A percentile compares a stretch with the other conserved stretches of the same genome.
phyloP scores from a whole-genome alignment of 257 asterid species.

The Lycium ferocissimum region DNA sequence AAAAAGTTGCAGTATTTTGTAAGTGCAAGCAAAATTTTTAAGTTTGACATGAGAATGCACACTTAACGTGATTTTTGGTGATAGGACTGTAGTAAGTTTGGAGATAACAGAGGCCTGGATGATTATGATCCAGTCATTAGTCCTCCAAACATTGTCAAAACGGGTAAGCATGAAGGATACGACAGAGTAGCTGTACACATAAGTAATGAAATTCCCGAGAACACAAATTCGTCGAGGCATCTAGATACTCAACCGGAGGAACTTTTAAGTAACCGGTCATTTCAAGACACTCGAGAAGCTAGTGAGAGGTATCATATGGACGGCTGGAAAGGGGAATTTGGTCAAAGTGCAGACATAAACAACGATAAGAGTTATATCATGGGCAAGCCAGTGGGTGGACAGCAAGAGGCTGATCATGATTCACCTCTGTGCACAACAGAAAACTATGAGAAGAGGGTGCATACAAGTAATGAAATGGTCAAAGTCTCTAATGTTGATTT shows the following conservation, averaged over 20 bases:
- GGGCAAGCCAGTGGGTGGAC: slow-evolving; percentile 9
- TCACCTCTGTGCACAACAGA: slow-evolving; percentile 12
- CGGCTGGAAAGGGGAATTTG: neutral
- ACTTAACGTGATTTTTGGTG: neutral
- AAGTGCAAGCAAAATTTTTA: neutral
- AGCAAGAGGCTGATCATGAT: slow-evolving; percentile 9
- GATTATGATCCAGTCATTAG: slow-evolving; percentile 35
- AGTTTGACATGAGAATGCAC: slow-evolving; percentile 2
- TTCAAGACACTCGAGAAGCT: slow-evolving; percentile 39
- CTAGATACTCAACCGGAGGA: slow-evolving; percentile 36
- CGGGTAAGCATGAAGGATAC: slow-evolving; percentile 42
- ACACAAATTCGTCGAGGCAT: slow-evolving; percentile 27
- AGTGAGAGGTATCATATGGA: slow-evolving; percentile 26
- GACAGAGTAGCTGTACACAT: slow-evolving; percentile 35
- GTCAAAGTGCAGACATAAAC: slow-evolving; percentile 25
- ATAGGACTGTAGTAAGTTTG: slow-evolving; percentile 36
- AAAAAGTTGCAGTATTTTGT: neutral
- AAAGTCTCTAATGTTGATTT: slow-evolving; percentile 38
- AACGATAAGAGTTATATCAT: neutral
- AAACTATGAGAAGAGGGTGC: slow-evolving; percentile 31
- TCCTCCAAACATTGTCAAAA: slow-evolving; percentile 36
- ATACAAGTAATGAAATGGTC: slow-evolving; percentile 28
- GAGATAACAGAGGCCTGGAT: slow-evolving; percentile 21
- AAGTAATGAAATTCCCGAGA: slow-evolving; percentile 40
- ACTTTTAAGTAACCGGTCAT: slow-evolving; percentile 7